These are phyloP conservation scores for Dendrostoma leiphaemia DNA, from an alignment of 2,329 filamentous ascomycete genomes.

Conservation along the genomic window DNA sequence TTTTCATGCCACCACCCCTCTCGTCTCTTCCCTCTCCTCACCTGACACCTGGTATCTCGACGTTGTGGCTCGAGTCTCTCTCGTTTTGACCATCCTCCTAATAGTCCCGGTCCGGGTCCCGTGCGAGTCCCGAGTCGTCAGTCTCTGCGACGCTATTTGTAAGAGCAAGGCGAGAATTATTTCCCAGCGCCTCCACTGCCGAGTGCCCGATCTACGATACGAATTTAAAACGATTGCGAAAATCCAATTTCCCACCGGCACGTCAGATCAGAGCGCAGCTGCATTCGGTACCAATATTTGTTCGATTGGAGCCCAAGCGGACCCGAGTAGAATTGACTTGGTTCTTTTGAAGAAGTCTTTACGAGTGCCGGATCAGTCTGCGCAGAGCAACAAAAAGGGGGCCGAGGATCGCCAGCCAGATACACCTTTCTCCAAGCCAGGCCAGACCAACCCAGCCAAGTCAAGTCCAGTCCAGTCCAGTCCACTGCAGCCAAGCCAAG, in stretches of 20 bases:
- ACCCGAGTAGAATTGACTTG: neutral
- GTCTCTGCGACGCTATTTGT: neutral
- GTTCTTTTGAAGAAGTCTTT: too few relatives aligned
- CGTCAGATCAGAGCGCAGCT: neutral
- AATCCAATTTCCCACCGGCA: neutral
- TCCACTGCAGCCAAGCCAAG: neutral
- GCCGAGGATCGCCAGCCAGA: neutral
- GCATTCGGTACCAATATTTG: neutral
- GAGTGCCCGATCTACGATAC: constrained; percentile 1
- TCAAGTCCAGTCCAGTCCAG: neutral
- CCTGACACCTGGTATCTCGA: neutral
- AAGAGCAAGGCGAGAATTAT: neutral
- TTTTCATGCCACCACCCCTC: constrained; percentile 1
- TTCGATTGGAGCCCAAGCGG: neutral
- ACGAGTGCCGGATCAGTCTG: too few relatives aligned
- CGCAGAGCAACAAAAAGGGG: neutral
- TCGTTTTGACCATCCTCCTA: neutral
- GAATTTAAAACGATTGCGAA: neutral
- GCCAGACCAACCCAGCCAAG: neutral
- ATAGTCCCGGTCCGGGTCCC: neutral
- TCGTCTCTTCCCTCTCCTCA: neutral
- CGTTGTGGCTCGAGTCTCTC: neutral
- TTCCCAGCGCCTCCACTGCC: constrained; percentile 6
- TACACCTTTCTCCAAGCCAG: neutral
- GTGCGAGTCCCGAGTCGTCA: neutral